These are phyloP conservation scores for Cadophora luteo-olivacea DNA, from an alignment of 2,329 filamentous ascomycete genomes.

Conservation along the genomic window DNA sequence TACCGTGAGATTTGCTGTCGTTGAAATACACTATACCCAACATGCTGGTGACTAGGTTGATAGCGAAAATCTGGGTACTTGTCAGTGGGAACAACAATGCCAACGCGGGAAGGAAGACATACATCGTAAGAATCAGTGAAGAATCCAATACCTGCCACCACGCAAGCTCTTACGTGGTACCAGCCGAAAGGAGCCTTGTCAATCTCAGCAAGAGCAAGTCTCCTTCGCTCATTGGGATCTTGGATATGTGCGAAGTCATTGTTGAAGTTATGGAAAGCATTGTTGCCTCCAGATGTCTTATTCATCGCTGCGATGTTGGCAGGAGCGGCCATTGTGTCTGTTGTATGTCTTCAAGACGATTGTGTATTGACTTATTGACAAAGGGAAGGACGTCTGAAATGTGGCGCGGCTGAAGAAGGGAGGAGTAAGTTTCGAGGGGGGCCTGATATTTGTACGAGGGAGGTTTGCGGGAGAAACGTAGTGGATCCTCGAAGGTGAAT, in stretches of 20 bases:
- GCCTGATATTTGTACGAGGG: too few species aligned
- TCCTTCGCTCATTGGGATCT: conserved; percentile 77
- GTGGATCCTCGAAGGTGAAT: too few species aligned
- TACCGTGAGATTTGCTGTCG: conserved; percentile 46
- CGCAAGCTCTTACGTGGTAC: conserved; percentile 80
- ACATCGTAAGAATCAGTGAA: conserved; percentile 83
- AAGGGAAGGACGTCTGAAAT: too few species aligned
- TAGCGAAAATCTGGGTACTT: conserved; percentile 37
- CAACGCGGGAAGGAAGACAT: too few species aligned
- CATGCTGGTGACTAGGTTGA: conserved; percentile 43
- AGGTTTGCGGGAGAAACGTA: too few species aligned
- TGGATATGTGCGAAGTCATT: conserved; percentile 66
- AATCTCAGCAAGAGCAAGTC: conserved; percentile 80
- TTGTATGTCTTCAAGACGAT: too few species aligned
- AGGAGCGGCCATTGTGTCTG: too few species aligned
- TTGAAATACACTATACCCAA: conserved; percentile 38
- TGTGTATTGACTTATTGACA: too few species aligned
- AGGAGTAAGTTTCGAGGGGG: too few species aligned
- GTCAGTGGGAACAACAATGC: too few species aligned
- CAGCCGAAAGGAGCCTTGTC: conserved; percentile 84
- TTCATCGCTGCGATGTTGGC: too few species aligned
- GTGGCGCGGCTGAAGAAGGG: too few species aligned
- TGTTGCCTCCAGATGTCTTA: conserved; percentile 61
- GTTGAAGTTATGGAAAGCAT: conserved; percentile 79
- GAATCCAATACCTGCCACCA: conserved; percentile 85